phyloP scores from a whole-genome alignment of 306 rosid genomes.

The Vicia villosa region DNA sequence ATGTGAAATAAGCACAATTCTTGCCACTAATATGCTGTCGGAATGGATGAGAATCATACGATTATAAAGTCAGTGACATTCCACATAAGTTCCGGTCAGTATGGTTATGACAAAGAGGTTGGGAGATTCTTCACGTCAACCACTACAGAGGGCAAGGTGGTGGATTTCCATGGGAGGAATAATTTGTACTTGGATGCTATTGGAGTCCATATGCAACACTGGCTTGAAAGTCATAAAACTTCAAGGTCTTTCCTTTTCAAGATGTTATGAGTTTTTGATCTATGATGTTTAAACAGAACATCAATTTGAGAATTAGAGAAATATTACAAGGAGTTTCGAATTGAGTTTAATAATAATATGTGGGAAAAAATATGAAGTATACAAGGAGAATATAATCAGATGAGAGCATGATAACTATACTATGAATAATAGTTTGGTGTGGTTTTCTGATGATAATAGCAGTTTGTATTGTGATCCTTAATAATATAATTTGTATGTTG shows the following conservation, averaged over 20 bases:
- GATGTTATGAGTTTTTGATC: constrained; percentile 50
- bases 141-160: constrained; percentile 83
- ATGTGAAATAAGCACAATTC: too few species aligned
- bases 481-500: constrained; percentile 25
- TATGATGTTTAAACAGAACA: constrained; percentile 33
- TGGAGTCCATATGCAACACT: constrained; percentile 94
- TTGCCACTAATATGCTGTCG: too few species aligned
- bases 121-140: constrained; percentile 91
- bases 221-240: constrained; percentile 76
- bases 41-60: constrained; percentile 52
- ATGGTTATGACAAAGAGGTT: constrained; percentile 84
- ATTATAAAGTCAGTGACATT: constrained; percentile 75
- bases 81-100: constrained; percentile 76
- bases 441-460: not conserved
- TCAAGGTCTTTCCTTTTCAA: constrained; percentile 63
- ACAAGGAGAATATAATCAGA: not conserved
- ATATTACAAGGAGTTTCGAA: constrained; percentile 15
- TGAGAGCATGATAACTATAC: constrained; percentile 15
- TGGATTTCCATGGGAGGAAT: constrained; percentile 83
- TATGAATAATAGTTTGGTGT: constrained; percentile 6
- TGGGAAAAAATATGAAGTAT: not conserved
- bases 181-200: constrained; percentile 85
- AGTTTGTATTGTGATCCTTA: not conserved
- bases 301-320: constrained; percentile 2
- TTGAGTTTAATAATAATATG: not conserved